Base-by-base conservation (phyloP, 1,284 basidiomycete genomes). In the Sutorius eximius region DNA sequence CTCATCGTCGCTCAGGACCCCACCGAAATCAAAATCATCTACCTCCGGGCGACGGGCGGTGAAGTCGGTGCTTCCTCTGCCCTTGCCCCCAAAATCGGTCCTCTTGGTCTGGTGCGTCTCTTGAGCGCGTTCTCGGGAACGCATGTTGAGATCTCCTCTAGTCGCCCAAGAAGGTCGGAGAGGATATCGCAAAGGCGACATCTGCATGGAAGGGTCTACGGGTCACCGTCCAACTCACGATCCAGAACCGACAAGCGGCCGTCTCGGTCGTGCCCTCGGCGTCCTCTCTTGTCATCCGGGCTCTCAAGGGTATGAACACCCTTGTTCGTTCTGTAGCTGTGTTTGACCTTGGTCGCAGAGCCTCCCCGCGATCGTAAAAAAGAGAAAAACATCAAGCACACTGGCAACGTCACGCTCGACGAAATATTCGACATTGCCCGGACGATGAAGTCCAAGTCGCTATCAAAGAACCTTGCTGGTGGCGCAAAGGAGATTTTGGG, bases 131-230 rank as follows among this genome's bases (percentile, higher is more conserved):
- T 18, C 29, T 18, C 27, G 9, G 29, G 2, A 1, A 8, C 48
- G 16, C 13, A 22, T 11, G 9, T 51, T 67, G 36, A 58, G 5
- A 44, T 46, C n/a, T 10, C 51, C 10, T 53, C 51, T 65, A 98
- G 95, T 98, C 97, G 57, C 96, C 97, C 73, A 99, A 99, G 85
- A 99, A 99, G 84, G 95, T 99, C 79, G 97, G 97, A 81, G 97
- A 99, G 92, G 97, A 99, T 81, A 99, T 99, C 73, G 97, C 97
- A 72, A 99, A 99, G 80, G 96, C 97, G 59, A 98, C 97, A 60
- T 86, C 89, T 58, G 90, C 90, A 76, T 99, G 97, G 97, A 99
- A 99, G 81, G 97, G 97, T 82, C 94, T 99, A 71, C 93, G 95
- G 59, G 97, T 99, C 60, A 99, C 97, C 65, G 94, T 98, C 64